Evolutionary conservation across 2,329 filamentous ascomycete species (phyloP).

Genomic region (Rhinocladiella similis): DNA sequence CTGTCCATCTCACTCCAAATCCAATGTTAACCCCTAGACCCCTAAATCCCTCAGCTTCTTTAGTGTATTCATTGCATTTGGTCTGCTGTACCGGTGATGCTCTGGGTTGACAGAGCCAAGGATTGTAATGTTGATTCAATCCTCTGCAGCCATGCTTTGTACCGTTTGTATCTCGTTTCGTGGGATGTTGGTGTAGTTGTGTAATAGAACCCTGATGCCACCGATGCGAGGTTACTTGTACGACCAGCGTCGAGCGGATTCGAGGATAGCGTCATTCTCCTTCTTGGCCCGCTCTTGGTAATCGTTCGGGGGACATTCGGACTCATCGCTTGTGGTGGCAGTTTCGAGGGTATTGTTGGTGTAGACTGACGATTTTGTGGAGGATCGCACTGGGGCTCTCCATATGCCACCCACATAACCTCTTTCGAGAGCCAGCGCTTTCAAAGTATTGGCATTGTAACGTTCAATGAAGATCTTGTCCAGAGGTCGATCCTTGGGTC

Average conservation of each 20-base stretch:
- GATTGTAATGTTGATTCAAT: too few species aligned
- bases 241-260: slow-evolving; percentile 17
- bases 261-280: slow-evolving; percentile 21
- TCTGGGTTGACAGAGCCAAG: too few species aligned
- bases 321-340: slow-evolving; percentile 14
- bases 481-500: slow-evolving; percentile 48
- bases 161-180: too few species aligned
- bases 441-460: slow-evolving; percentile 27
- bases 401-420: slow-evolving; percentile 30
- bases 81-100: too few species aligned
- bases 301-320: slow-evolving; percentile 15
- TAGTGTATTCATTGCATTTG: too few species aligned
- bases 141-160: too few species aligned
- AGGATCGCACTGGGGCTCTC: slow-evolving; percentile 18
- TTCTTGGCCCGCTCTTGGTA: slow-evolving; percentile 23
- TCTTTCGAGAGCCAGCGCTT: slow-evolving; percentile 27
- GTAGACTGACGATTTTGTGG: slow-evolving; percentile 27
- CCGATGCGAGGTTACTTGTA: slow-evolving; percentile 2
- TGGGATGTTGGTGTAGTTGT: too few species aligned
- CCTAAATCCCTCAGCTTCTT: too few species aligned
- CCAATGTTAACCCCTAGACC: too few species aligned
- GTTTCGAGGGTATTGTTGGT: slow-evolving; percentile 29
- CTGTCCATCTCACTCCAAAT: too few species aligned
- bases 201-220: too few species aligned
- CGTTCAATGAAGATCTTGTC: slow-evolving; percentile 30